Conservation (phyloP, 2,329 filamentous ascomycete genomes). For the Penicillium freii region DNA sequence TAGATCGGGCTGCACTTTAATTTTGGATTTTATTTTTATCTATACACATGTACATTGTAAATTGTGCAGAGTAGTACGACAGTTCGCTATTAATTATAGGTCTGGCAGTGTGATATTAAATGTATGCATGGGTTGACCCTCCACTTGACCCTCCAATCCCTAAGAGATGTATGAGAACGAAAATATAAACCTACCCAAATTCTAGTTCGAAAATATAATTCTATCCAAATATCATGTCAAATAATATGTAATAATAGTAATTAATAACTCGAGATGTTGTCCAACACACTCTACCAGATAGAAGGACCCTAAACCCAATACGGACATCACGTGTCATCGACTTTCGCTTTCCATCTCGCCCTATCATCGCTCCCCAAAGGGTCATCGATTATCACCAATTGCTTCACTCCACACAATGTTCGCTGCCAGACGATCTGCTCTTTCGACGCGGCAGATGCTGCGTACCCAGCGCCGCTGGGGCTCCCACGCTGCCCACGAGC, state of each 20-base stretch:
- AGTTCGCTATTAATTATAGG: not conserved
- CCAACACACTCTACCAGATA: not conserved
- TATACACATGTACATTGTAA: not conserved
- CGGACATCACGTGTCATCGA: conserved; percentile 21
- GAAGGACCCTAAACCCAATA: conserved; percentile 18
- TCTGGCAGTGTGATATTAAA: not conserved
- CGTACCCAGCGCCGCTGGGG: conserved; percentile 45
- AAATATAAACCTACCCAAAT: too few species aligned
- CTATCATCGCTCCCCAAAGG: conserved; percentile 28
- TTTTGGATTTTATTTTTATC: not conserved
- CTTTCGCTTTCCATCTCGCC: conserved; percentile 23
- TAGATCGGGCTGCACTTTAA: not conserved
- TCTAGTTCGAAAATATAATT: not conserved
- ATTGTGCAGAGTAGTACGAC: not conserved
- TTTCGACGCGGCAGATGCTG: conserved; percentile 39
- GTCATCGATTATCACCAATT: conserved; percentile 35
- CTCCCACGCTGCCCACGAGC: conserved; percentile 44
- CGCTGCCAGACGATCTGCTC: conserved; percentile 41
- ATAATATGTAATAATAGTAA: not conserved
- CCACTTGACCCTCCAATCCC: not conserved
- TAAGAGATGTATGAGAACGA: not conserved
- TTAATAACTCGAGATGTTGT: not conserved
- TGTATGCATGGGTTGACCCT: not conserved
- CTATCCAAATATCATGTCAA: not conserved
- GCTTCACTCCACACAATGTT: conserved; percentile 40